Percentiles rank a stretch among this genome's conserved stretches.
These are phyloP conservation scores for Torulaspora globosa DNA, from an alignment of 1,139 yeast genomes.

Conservation along the genomic window DNA sequence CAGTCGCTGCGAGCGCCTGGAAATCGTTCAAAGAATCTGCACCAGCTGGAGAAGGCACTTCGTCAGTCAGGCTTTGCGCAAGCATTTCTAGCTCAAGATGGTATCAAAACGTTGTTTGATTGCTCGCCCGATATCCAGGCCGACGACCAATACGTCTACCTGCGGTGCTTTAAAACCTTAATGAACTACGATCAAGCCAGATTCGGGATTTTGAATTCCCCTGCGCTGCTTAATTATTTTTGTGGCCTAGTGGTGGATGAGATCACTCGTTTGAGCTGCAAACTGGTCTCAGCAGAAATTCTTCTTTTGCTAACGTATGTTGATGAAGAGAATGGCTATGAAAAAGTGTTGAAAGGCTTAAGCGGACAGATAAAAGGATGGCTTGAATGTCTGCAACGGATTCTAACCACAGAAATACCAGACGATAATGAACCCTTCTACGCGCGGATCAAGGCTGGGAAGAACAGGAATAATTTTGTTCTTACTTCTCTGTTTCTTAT, in stretches of 20 bases:
- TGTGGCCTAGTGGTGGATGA: constrained; percentile 15
- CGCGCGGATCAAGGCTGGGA: constrained; percentile 10
- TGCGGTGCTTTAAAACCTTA: constrained; percentile 29
- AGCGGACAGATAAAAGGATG: constrained; percentile 12
- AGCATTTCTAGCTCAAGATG: constrained; percentile 19
- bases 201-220: constrained; percentile 13
- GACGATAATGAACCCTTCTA: constrained; percentile 10
- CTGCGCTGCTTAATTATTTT: constrained; percentile 17
- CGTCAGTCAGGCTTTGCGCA: constrained; percentile 20
- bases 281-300: constrained; percentile 25
- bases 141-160: constrained; percentile 22
- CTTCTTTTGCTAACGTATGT: constrained; percentile 27
- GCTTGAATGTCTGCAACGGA: constrained; percentile 11
- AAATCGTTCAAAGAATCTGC: constrained; percentile 14
- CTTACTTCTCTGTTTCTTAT: constrained; percentile 25
- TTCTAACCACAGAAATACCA: constrained; percentile 8
- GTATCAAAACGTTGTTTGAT: constrained; percentile 13
- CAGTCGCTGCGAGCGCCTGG: constrained; percentile 4
- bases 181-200: constrained; percentile 23
- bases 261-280: constrained; percentile 17
- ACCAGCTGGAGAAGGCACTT: constrained; percentile 27
- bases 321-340: constrained; percentile 23
- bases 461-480: constrained; percentile 19
- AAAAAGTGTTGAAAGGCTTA: constrained; percentile 16
- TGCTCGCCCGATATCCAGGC: constrained; percentile 9